phyloP scores from a whole-genome alignment of 2,329 filamentous ascomycete genomes.

The Colletotrichum tofieldiae region DNA sequence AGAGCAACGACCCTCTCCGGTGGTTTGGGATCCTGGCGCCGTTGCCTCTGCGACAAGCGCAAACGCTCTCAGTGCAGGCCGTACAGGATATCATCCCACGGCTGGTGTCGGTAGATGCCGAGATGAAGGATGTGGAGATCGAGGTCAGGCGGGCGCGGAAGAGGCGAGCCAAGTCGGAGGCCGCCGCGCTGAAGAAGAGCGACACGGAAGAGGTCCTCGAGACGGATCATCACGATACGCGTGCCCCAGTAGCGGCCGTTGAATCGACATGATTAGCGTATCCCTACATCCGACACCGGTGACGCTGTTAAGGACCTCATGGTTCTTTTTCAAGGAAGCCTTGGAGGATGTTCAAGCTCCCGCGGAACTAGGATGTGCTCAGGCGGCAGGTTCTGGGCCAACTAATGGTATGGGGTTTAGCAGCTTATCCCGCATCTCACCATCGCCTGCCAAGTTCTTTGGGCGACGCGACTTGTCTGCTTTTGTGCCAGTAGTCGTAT shows the following conservation, averaged over 20 bases:
- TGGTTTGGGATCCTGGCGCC: constrained; percentile 73
- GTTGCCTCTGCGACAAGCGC: constrained; percentile 69
- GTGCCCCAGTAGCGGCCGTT: background rate
- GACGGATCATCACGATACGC: background rate
- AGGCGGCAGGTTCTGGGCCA: background rate
- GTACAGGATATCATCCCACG: constrained; percentile 72
- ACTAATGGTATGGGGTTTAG: background rate
- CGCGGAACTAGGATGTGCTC: background rate
- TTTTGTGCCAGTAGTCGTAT: background rate
- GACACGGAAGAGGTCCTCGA: constrained; percentile 38
- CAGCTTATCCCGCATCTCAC: background rate
- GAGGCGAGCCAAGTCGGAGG: constrained; percentile 65
- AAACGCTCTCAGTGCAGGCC: constrained; percentile 69
- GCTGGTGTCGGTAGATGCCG: constrained; percentile 70
- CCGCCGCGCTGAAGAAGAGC: constrained; percentile 50
- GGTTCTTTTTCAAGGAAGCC: background rate
- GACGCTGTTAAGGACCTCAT: background rate
- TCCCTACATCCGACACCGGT: background rate
- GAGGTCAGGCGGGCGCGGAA: constrained; percentile 76
- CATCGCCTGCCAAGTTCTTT: background rate
- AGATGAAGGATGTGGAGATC: constrained; percentile 78
- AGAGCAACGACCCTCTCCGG: constrained; percentile 67
- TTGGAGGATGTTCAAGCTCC: background rate
- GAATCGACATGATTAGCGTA: constrained; percentile 22
- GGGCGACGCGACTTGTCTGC: background rate